A percentile compares a stretch with the other conserved stretches of the same genome.
These are phyloP conservation scores for Raphanus sativus DNA, from an alignment of 345 rosid species.

Conservation along the genomic window DNA sequence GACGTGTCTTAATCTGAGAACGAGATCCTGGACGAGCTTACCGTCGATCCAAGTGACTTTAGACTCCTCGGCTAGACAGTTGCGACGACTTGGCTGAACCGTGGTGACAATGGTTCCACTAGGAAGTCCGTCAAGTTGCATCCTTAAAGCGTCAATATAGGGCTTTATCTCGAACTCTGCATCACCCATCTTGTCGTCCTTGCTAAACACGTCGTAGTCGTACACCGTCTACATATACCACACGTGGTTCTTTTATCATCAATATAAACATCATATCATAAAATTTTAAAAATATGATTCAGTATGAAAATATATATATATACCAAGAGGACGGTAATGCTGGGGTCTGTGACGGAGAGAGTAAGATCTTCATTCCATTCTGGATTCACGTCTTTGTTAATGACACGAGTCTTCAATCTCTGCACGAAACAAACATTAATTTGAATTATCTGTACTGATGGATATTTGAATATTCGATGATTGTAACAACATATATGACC, in stretches of 20 bases:
- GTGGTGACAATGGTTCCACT: conserved; percentile 62
- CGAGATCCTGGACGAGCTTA: conserved; percentile 61
- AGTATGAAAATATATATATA: background rate
- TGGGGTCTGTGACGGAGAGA: conserved; percentile 70
- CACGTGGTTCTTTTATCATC: background rate
- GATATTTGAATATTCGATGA: background rate
- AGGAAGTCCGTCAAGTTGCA: conserved; percentile 52
- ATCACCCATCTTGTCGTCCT: conserved; percentile 93
- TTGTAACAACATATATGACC: conserved; percentile 38
- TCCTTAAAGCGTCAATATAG: conserved; percentile 64
- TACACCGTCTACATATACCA: conserved; percentile 58
- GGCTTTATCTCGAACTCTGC: conserved; percentile 72
- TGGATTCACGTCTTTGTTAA: conserved; percentile 79
- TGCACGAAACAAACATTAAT: conserved; percentile 20
- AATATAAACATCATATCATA: background rate
- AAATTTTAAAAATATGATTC: background rate
- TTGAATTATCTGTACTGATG: background rate
- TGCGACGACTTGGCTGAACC: conserved; percentile 53
- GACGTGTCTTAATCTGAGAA: conserved; percentile 70
- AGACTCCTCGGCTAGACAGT: conserved; percentile 74
- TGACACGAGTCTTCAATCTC: conserved; percentile 86
- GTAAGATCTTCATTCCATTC: conserved; percentile 95
- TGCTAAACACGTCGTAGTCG: conserved; percentile 80
- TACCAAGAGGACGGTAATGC: conserved; percentile 60
- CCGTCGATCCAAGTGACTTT: conserved; percentile 46